A percentile compares a stretch with the other conserved stretches of the same genome.
Evolutionary conservation across 768 basidiomycete genomes (phyloP).

Genomic region (Agaricus blazei): DNA sequence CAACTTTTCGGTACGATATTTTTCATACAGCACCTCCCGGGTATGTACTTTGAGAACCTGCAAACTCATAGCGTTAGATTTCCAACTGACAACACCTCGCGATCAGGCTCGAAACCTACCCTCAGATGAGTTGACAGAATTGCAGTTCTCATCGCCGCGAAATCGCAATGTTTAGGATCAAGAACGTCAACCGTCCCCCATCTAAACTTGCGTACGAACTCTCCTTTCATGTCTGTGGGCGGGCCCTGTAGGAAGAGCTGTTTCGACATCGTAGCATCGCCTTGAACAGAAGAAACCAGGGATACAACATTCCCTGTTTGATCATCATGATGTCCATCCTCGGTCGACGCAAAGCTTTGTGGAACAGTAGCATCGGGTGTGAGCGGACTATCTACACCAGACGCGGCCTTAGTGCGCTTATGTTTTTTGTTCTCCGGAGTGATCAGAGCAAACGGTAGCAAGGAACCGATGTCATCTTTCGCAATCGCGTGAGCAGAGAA

Average conservation of each 20-base stretch:
- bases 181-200: constrained; percentile 91
- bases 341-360: constrained; percentile 27
- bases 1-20: constrained; percentile 87
- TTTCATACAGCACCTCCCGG: constrained; percentile 89
- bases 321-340: constrained; percentile 32
- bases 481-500: constrained; percentile 70
- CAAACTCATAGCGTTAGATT: not conserved
- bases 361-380: constrained; percentile 16
- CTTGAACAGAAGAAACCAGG: constrained; percentile 26
- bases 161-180: constrained; percentile 84
- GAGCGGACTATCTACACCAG: constrained; percentile 23
- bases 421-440: constrained; percentile 56
- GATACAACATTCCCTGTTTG: constrained; percentile 21
- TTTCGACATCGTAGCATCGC: constrained; percentile 21
- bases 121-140: constrained; percentile 83
- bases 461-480: constrained; percentile 48
- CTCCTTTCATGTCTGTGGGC: constrained; percentile 66
- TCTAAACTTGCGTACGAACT: constrained; percentile 73
- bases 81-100: not conserved
- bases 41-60: constrained; percentile 81
- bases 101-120: constrained; percentile 35
- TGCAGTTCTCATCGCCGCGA: constrained; percentile 77
- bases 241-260: constrained; percentile 44
- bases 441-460: constrained; percentile 79
- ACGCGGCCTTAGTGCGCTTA: constrained; percentile 25